Base-by-base conservation (phyloP, 1,284 basidiomycete genomes). In the Puccinia hordei region DNA sequence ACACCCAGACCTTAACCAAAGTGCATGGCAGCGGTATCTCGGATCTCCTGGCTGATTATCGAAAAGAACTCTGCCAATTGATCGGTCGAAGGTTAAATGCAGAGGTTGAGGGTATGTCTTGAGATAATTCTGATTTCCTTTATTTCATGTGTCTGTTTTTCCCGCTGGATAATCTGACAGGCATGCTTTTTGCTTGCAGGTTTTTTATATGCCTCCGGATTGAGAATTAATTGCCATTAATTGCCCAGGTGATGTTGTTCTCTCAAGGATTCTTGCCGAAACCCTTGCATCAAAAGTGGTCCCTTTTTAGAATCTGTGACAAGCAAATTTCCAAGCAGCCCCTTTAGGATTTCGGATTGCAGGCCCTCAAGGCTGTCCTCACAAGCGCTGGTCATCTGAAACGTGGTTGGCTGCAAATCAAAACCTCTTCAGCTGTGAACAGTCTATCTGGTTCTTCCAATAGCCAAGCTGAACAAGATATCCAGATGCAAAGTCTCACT, bases 161-260 rank as follows among this genome's bases (percentile, higher is more conserved):
- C n/a, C n/a, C n/a, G n/a, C 87, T 13, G 95, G 94, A 83, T 99
- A 99, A 85, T 96, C 97, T 82, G 97, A 89, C 95, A 84, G 95
- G 93, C 81, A 98, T 99, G 92, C 95, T 97, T 59, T 99, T 99
- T 98, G 98, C 97, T 1, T 91, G 94, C n/a, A n/a, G n/a, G n/a
- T n/a, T n/a, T n/a, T n/a, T n/a, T n/a, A n/a, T n/a, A n/a, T n/a
- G n/a, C n/a, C n/a, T 75, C 97, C 97, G 38, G 97, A 99, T 86
- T 91, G 95, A 80, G 95, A 98, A 86, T 91, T 98, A 73, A 99
- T n/a, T n/a, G n/a, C n/a, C n/a, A n/a, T n/a, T n/a, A n/a, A n/a
- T 99, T 83, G 97, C 97, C 1, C 97, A 99, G 87, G 98, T 99
- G 83, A 94, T 99, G 92, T 88, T 99, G 77, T 99, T 98, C 88